phyloP scores from a whole-genome alignment of 2,329 filamentous ascomycete species.

The Sporothrix luriei region DNA sequence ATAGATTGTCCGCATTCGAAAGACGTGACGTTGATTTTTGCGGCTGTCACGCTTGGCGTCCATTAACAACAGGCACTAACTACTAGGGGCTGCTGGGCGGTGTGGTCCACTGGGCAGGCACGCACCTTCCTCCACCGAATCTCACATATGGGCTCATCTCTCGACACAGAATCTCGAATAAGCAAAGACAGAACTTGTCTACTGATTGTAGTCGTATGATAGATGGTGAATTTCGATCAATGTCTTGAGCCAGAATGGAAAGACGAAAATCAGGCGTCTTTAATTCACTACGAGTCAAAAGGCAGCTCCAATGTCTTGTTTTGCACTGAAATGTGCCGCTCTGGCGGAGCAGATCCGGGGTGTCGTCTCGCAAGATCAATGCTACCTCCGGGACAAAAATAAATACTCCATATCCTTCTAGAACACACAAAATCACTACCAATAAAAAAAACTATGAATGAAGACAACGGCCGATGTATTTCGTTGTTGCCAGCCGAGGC shows the following conservation, averaged over 20 bases:
- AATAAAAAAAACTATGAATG: not conserved
- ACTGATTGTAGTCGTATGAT: not conserved
- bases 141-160: not conserved
- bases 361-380: not conserved
- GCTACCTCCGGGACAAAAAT: not conserved
- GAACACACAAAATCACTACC: not conserved
- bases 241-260: too few species aligned
- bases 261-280: too few species aligned
- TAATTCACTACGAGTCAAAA: not conserved
- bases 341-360: not conserved
- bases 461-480: not conserved
- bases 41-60: constrained; percentile 1
- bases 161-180: not conserved
- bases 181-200: not conserved
- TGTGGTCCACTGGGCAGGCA: constrained; percentile 13
- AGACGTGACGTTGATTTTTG: not conserved
- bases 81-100: constrained; percentile 6
- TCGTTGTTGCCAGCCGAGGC: constrained; percentile 2
- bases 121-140: not conserved
- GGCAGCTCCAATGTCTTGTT: too few species aligned
- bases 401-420: not conserved
- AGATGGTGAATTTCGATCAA: too few species aligned
- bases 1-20: not conserved
- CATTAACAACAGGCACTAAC: not conserved
- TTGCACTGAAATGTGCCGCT: not conserved